These are phyloP conservation scores for Neocucurbitaria cava DNA, from an alignment of 2,329 filamentous ascomycete genomes.

Conservation along the genomic window DNA sequence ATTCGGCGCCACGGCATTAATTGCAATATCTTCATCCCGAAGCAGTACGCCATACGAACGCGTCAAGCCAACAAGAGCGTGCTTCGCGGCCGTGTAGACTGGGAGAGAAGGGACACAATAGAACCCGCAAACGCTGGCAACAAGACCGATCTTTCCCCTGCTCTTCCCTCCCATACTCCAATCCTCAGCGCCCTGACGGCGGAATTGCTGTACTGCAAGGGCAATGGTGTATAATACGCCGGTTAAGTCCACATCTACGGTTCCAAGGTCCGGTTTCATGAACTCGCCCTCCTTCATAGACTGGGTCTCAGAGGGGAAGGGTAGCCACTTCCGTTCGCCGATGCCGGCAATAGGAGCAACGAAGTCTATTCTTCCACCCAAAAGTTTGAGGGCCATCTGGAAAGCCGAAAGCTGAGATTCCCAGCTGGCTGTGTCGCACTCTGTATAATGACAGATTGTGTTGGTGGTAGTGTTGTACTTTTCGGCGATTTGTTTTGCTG, in stretches of 20 bases:
- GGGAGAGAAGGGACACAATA: constrained; percentile 52
- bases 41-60: constrained; percentile 53
- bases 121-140: constrained; percentile 53
- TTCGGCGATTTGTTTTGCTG: constrained; percentile 31
- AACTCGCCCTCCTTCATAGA: constrained; percentile 34
- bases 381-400: constrained; percentile 38
- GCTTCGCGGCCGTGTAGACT: constrained; percentile 54
- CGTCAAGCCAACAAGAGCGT: constrained; percentile 49
- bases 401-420: constrained; percentile 49
- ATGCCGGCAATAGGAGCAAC: constrained; percentile 53
- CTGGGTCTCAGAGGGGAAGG: constrained; percentile 14
- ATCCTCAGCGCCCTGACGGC: constrained; percentile 44
- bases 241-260: constrained; percentile 51
- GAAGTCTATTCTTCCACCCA: constrained; percentile 50
- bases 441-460: constrained; percentile 24
- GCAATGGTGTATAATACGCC: constrained; percentile 53
- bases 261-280: constrained; percentile 48
- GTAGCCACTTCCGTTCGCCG: constrained; percentile 49
- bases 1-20: constrained; percentile 54
- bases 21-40: constrained; percentile 48
- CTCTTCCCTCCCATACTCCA: constrained; percentile 28
- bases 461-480: constrained; percentile 16
- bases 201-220: constrained; percentile 54
- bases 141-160: constrained; percentile 47
- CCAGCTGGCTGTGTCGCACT: constrained; percentile 47